Evolutionary conservation across 129 eudicot genomes (phyloP).

Genomic region (Flaveria robusta): DNA sequence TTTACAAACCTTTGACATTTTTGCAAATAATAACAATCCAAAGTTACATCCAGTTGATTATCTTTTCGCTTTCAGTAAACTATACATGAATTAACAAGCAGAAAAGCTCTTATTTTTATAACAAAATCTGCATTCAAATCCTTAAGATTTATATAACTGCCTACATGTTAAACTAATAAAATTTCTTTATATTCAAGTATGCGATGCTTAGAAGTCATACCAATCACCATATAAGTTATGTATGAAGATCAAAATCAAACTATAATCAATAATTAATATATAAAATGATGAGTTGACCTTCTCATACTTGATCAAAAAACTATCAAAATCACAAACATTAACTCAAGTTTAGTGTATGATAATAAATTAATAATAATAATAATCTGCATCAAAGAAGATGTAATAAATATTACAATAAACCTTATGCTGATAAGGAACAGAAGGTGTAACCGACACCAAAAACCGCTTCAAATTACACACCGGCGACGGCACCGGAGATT

Average conservation of each 20-base stretch:
- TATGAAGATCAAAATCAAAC: background rate
- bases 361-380: background rate
- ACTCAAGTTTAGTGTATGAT: too few species aligned
- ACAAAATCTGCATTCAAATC: too few species aligned
- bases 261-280: background rate
- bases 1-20: background rate
- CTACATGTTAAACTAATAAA: too few species aligned
- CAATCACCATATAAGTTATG: background rate
- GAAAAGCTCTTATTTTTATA: too few species aligned
- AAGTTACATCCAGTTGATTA: background rate
- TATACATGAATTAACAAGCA: constrained; percentile 19
- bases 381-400: constrained; percentile 2
- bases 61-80: background rate
- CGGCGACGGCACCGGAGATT: constrained; percentile 39
- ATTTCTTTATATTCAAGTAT: too few species aligned
- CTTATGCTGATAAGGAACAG: constrained; percentile 79
- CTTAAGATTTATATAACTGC: too few species aligned
- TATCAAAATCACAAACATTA: too few species aligned
- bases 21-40: constrained; percentile 1
- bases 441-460: constrained; percentile 73
- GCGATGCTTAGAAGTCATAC: background rate
- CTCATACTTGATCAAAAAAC: too few species aligned
- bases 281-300: too few species aligned
- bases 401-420: constrained; percentile 33
- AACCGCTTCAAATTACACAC: constrained; percentile 78